Base-by-base conservation (phyloP, 2,329 filamentous ascomycete genomes). In the Aspergillus sclerotialis region DNA sequence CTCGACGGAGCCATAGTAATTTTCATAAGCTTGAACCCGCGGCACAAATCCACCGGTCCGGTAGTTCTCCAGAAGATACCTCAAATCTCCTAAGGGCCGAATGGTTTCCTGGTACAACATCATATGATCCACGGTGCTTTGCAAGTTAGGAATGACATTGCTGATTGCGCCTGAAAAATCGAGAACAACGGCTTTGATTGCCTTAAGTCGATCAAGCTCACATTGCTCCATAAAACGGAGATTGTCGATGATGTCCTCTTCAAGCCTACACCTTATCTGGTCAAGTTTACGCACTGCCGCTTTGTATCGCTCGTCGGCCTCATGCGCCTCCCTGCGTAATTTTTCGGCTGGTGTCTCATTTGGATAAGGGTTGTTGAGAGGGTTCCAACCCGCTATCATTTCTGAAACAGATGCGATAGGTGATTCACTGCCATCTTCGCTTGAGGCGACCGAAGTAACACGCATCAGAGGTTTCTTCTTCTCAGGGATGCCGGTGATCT, bases 21-120 rank as follows among this genome's bases (percentile, higher is more conserved):
- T 98, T 66, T 98, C 92, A 63, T 98, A 98, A 3, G 87, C 83
- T 30, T 88, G 80, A 17, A 96, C 90, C 52, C 78, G 89, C 7
- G 92, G 92, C 33, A 87, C 78, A 58, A 94, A 98, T 46, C 82
- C 85, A 43, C 92, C 92, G 5, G 92, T 98, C 43, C 89, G 82
- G 65, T 98, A 98, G 58, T 90, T 98, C 67, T 98, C 92, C 29
- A 98, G 73, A 40, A 98, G 75, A 60, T 96, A 98, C 44, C 92
- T 78, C 48, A 98, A 68, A 61, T 98, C 92, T 25, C 86, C 84
- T 30, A 80, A 60, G 5, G 92, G 92, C 61, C 96, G 92, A n/a
- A 98, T 85, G 1, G 92, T 96, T 69, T 98, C 92, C 61, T 98
- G 92, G 67, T 93, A 98, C 30, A 98, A 74, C 80, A 98, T 88